These are phyloP conservation scores for Emericellopsis terricola DNA, from an alignment of 495 filamentous ascomycete species.

Conservation along the genomic window DNA sequence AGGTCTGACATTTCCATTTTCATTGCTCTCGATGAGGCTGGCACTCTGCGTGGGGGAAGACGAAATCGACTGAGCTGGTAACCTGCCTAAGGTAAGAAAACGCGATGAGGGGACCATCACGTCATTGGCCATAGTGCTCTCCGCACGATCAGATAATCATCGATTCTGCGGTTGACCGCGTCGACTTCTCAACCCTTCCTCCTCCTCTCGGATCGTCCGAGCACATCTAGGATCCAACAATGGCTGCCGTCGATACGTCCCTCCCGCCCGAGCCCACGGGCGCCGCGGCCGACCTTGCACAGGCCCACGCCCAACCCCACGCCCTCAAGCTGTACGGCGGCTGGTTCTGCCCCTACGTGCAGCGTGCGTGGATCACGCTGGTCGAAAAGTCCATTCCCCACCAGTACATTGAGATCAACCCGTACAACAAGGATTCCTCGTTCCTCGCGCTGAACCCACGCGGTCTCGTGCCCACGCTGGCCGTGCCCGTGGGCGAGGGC, in stretches of 20 bases:
- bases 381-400: constrained; percentile 55
- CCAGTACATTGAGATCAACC: constrained; percentile 57
- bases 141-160: too few species aligned
- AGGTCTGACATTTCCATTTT: too few species aligned
- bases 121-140: too few species aligned
- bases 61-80: too few species aligned
- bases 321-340: constrained; percentile 28
- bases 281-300: constrained; percentile 16
- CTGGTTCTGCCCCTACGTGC: constrained; percentile 40
- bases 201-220: too few species aligned
- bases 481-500: constrained; percentile 6
- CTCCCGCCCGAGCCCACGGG: constrained; percentile 12
- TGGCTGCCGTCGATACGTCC: constrained; percentile 14
- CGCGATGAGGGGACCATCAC: too few species aligned
- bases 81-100: too few species aligned
- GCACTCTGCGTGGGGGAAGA: too few species aligned
- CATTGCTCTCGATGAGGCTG: too few species aligned
- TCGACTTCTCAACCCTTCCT: too few species aligned
- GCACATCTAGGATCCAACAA: too few species aligned
- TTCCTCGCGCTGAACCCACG: constrained; percentile 50
- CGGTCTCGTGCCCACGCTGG: constrained; percentile 49
- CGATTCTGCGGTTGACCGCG: too few species aligned
- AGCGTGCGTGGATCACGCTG: constrained; percentile 48
- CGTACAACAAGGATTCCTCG: constrained; percentile 45
- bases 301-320: constrained; percentile 13